Evolutionary conservation across 1,139 yeast species (phyloP), one percentile per base, ranked within the genome.

Genomic region (Suhomyces bolitotheri): DNA sequence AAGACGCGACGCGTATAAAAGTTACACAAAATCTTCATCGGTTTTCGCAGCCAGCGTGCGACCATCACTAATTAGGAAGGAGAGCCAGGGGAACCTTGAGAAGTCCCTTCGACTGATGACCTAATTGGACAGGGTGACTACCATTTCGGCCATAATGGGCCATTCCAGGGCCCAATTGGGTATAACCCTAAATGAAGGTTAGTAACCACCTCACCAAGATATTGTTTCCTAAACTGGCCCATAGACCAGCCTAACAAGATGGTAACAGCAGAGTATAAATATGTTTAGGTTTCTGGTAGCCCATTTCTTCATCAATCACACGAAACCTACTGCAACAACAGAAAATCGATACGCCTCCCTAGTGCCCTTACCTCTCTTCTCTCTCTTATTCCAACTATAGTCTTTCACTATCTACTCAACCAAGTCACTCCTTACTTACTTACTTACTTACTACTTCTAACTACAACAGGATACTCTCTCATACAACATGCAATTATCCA

Each of bases 401-500:
- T 39, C 43, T 31, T 37, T 34, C 40, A 33, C 41, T 39, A 32
- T 40, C 34, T 32, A 38, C 45, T 46, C 46, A 50, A 53, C 41
- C 41, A 45, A 39, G 53, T 47, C 54, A 30, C 33, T 50, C 55
- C 26, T 41, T 29, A 16, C 21, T 22, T 16, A 6, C 25, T 22
- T 16, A 22, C 21, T 12, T 12, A 21, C 13, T 24, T 14, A 13
- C 27, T 25, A 19, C 36, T 36, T 29, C 27, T 38, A 36, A 40
- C 28, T 27, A 35, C 41, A 16, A 29, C 38, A 36, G 43, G 34
- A 37, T 38, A 27, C 38, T 27, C 32, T 34, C n/a, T n/a, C 30
- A 34, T 16, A 33, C 37, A 29, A 39, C 43, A 66, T 66, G 72
- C 64, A 61, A 56, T 49, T 66, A 39, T 58, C 67, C 44, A 55